Conservation (phyloP, 306 rosid genomes). For the Vachellia collinsii region DNA sequence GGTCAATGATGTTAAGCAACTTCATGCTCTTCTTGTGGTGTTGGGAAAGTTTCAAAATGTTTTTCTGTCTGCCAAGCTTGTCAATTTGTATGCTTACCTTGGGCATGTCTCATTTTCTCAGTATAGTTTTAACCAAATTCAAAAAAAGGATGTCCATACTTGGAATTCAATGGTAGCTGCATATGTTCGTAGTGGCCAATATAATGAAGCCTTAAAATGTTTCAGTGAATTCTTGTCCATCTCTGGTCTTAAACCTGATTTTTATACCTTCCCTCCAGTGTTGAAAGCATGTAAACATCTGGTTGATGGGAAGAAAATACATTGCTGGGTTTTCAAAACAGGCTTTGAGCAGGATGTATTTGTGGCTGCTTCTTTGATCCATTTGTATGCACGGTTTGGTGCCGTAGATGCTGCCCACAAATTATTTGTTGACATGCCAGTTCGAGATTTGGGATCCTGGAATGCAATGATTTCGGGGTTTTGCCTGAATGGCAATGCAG, state of each 20-base stretch:
- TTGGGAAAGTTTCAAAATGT: constrained; percentile 45
- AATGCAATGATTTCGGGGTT: constrained; percentile 59
- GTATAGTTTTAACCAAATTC: constrained; percentile 36
- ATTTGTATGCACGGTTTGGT: constrained; percentile 47
- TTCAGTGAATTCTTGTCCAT: constrained; percentile 29
- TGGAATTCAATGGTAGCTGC: constrained; percentile 55
- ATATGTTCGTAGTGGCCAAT: constrained; percentile 34
- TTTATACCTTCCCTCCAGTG: constrained; percentile 48
- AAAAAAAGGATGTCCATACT: constrained; percentile 43
- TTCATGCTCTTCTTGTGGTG: constrained; percentile 46
- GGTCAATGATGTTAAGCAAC: constrained; percentile 30
- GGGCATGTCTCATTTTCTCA: constrained; percentile 38
- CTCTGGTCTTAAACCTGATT: constrained; percentile 45
- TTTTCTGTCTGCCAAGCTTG: constrained; percentile 43
- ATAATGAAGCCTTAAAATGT: constrained; percentile 36
- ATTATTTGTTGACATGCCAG: constrained; percentile 47
- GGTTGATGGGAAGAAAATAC: constrained; percentile 44
- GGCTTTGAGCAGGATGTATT: constrained; percentile 52
- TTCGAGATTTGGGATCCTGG: constrained; percentile 54
- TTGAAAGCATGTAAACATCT: constrained; percentile 44
- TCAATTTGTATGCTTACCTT: constrained; percentile 45
- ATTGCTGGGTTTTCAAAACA: constrained; percentile 48
- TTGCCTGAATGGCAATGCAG: constrained; percentile 48
- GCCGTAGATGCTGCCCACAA: constrained; percentile 33
- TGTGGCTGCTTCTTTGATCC: constrained; percentile 51